A percentile compares a stretch with the other conserved stretches of the same genome.
These are phyloP conservation scores for Leccinum imitatum DNA, from an alignment of 768 basidiomycete species.

Conservation along the genomic window DNA sequence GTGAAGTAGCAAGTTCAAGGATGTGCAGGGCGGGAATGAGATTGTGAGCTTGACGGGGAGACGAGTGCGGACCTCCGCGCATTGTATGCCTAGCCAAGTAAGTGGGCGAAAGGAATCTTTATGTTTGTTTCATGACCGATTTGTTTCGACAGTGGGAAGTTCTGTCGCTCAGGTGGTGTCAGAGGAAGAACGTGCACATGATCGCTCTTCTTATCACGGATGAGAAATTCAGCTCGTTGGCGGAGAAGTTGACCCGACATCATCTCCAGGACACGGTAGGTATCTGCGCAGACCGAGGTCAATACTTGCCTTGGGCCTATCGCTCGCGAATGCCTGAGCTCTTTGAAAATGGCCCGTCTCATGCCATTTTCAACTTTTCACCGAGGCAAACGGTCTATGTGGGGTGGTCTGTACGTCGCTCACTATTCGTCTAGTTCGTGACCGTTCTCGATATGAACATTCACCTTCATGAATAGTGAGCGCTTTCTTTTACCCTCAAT, in stretches of 20 bases:
- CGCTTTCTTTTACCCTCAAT: too few relatives aligned
- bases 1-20: conserved; percentile 79
- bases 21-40: conserved; percentile 72
- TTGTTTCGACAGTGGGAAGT: conserved; percentile 78
- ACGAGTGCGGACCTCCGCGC: conserved; percentile 87
- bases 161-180: conserved; percentile 80
- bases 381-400: conserved; percentile 56
- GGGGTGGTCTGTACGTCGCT: neutral
- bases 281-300: conserved; percentile 90
- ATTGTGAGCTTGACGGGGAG: conserved; percentile 94
- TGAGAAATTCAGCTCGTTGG: too few relatives aligned
- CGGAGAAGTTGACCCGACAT: too few relatives aligned
- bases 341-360: conserved; percentile 93
- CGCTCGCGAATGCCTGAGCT: conserved; percentile 93
- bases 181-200: too few relatives aligned
- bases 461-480: conserved; percentile 61
- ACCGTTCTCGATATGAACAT: conserved; percentile 94
- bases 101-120: neutral
- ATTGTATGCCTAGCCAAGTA: conserved; percentile 84
- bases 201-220: too few relatives aligned
- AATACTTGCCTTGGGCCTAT: conserved; percentile 38
- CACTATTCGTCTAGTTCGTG: conserved; percentile 61
- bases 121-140: neutral
- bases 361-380: conserved; percentile 97
- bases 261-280: conserved; percentile 32